Percentiles rank a stretch among this genome's conserved stretches.
These are phyloP conservation scores for Cyberlindnera japonica DNA, from an alignment of 805 yeast species.

Conservation along the genomic window DNA sequence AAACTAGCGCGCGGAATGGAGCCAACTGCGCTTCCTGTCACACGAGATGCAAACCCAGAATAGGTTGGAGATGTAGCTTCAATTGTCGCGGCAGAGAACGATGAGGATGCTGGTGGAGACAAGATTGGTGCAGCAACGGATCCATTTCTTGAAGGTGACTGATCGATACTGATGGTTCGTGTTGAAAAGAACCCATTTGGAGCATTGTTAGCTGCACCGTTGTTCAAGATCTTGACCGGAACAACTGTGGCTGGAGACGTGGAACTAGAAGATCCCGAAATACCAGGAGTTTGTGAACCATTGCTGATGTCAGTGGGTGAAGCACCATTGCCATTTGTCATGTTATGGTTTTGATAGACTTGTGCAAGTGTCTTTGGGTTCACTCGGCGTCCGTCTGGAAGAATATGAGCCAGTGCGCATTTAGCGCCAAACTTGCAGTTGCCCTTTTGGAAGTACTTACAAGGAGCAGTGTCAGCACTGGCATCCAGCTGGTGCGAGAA, in stretches of 20 bases:
- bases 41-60: conserved; percentile 5
- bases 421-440: conserved; percentile 92
- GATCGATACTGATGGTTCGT: conserved; percentile 1
- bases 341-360: conserved; percentile 25
- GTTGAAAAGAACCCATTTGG: conserved; percentile 7
- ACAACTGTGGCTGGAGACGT: not conserved
- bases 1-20: conserved; percentile 7
- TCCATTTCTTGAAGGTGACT: conserved; percentile 1
- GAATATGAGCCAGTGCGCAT: conserved; percentile 89
- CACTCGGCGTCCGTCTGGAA: conserved; percentile 85
- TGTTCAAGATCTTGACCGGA: not conserved
- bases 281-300: not conserved
- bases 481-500: conserved; percentile 70
- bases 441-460: conserved; percentile 95
- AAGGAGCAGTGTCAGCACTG: conserved; percentile 53
- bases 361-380: conserved; percentile 45
- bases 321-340: conserved; percentile 9
- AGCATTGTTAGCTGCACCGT: not conserved
- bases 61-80: conserved; percentile 2
- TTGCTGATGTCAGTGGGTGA: no score
- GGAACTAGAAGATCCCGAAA: not conserved
- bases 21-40: conserved; percentile 2
- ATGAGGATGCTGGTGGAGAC: not conserved
- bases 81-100: not conserved
- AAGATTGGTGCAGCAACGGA: not conserved